These are phyloP conservation scores for Penicillium sp. DNA, from an alignment of 2,329 filamentous ascomycete species.

Conservation along the genomic window DNA sequence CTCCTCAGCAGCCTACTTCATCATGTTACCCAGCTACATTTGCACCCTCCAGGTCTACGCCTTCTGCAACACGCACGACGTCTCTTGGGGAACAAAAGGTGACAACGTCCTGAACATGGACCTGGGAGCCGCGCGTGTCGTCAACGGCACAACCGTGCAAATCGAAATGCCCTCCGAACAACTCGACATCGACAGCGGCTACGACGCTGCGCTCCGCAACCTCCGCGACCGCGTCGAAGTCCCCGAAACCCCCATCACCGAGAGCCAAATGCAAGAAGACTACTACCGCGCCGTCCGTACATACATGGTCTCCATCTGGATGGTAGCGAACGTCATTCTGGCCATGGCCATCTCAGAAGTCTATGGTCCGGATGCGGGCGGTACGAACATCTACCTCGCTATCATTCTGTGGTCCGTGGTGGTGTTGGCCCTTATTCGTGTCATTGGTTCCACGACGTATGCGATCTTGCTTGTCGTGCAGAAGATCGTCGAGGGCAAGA, in stretches of 20 bases:
- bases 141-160: slow-evolving; percentile 71
- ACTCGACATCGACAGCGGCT: slow-evolving; percentile 93
- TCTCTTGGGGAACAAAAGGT: slow-evolving; percentile 97
- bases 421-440: slow-evolving; percentile 74
- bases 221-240: slow-evolving; percentile 88
- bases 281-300: slow-evolving; percentile 96
- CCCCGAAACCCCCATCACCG: slow-evolving; percentile 51
- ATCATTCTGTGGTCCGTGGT: slow-evolving; percentile 93
- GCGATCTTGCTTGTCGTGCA: slow-evolving; percentile 75
- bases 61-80: no score
- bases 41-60: slow-evolving; percentile 97
- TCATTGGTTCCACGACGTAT: slow-evolving; percentile 71
- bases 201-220: slow-evolving; percentile 93
- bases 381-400: slow-evolving; percentile 77
- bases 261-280: slow-evolving; percentile 86
- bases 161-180: slow-evolving; percentile 97
- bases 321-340: slow-evolving; percentile 81
- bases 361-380: slow-evolving; percentile 63
- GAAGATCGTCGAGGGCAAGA: slow-evolving; percentile 73
- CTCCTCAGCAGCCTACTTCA: slow-evolving; percentile 80
- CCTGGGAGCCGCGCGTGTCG: slow-evolving; percentile 71
- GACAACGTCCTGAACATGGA: slow-evolving; percentile 93
- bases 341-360: slow-evolving; percentile 88
- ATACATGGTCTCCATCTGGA: slow-evolving; percentile 95
- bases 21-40: slow-evolving; percentile 84